A percentile compares a stretch with the other conserved stretches of the same genome.
Evolutionary conservation across 208 protist genomes (phyloP).

Genomic region (Acanthamoeba culbertsoni): DNA sequence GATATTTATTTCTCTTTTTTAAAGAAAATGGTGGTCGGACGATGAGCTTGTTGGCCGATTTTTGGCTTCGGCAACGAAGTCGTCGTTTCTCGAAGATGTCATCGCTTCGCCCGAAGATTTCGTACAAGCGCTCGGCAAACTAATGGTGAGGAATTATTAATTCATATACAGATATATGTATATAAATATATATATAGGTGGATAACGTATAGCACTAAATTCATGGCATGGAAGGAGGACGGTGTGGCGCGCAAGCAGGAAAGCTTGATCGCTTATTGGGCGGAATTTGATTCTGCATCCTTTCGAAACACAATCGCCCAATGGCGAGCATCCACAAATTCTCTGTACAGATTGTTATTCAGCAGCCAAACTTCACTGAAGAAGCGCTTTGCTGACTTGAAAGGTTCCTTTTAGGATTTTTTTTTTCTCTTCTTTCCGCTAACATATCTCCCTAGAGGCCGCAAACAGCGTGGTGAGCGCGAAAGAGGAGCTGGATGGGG

Average conservation of each 20-base stretch:
- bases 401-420: too few species aligned
- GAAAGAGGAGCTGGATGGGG: not conserved
- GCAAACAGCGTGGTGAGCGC: not conserved
- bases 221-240: not conserved
- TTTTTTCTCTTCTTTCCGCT: not conserved
- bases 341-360: not conserved
- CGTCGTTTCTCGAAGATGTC: not conserved
- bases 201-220: too few species aligned
- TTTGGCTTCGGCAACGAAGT: not conserved
- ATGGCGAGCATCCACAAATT: not conserved
- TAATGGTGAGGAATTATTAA: not conserved
- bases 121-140: not conserved
- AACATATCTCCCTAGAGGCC: too few species aligned
- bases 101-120: not conserved
- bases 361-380: not conserved
- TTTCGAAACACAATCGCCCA: not conserved
- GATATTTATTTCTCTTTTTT: not conserved
- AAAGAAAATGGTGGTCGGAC: not conserved
- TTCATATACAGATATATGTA: too few species aligned
- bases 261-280: not conserved
- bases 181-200: too few species aligned
- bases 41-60: not conserved
- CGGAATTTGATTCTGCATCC: not conserved
- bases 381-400: not conserved
- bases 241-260: not conserved